These are phyloP conservation scores for Colletotrichum sp. DNA, from an alignment of 2,329 filamentous ascomycete species.

Conservation along the genomic window DNA sequence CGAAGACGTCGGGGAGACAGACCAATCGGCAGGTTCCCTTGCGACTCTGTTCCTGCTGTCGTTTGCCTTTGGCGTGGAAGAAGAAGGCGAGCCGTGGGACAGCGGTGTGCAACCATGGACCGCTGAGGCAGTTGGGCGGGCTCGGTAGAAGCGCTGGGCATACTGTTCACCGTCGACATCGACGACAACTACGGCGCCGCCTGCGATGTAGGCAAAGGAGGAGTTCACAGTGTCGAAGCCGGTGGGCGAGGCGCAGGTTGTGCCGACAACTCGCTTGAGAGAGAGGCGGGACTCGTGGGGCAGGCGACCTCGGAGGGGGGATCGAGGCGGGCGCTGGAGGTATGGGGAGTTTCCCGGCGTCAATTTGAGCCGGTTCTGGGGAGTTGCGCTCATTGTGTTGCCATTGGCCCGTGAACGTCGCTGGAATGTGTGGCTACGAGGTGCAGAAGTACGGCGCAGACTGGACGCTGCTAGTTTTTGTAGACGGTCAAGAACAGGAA, in stretches of 20 bases:
- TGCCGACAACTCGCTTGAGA: conserved; percentile 86
- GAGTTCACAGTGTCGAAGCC: conserved; percentile 83
- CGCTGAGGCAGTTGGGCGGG: conserved; percentile 78
- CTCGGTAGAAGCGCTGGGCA: conserved; percentile 88
- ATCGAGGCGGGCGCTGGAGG: conserved; percentile 65
- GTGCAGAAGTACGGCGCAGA: conserved; percentile 3
- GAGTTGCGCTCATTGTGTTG: conserved; percentile 63
- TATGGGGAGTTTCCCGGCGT: conserved; percentile 82
- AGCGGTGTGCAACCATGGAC: conserved; percentile 58
- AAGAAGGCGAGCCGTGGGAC: conserved; percentile 53
- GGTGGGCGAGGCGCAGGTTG: conserved; percentile 82
- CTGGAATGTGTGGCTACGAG: neutral
- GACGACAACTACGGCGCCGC: conserved; percentile 90
- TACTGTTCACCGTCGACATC: conserved; percentile 72
- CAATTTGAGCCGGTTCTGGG: conserved; percentile 66
- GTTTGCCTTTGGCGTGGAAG: conserved; percentile 64
- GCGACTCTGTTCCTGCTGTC: conserved; percentile 65
- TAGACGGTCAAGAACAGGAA: neutral
- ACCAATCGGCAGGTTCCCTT: conserved; percentile 57
- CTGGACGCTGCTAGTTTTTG: neutral
- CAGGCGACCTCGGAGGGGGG: conserved; percentile 58
- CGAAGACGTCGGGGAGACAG: conserved; percentile 64
- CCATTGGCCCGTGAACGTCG: conserved; percentile 49
- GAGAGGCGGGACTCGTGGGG: conserved; percentile 66
- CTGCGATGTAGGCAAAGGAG: conserved; percentile 89